Evolutionary conservation across 495 filamentous ascomycete genomes (phyloP).

Genomic region (Extremus antarcticus): DNA sequence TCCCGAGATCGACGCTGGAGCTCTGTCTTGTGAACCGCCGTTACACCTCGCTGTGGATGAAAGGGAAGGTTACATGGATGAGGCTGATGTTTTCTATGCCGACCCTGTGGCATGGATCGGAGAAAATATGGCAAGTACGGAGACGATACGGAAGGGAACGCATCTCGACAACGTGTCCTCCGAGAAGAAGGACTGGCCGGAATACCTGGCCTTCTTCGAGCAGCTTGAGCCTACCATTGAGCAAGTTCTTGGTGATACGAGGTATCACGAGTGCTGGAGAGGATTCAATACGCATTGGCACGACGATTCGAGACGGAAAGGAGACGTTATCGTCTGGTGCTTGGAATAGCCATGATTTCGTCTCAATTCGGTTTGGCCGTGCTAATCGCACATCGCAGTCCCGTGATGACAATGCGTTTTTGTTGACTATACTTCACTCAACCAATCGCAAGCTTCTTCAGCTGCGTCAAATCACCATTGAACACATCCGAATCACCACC

Average conservation of each 20-base stretch:
- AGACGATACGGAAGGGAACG: slow-evolving; percentile 10
- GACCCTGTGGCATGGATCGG: slow-evolving; percentile 51
- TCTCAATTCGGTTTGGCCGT: too few species aligned
- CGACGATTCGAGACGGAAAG: slow-evolving; percentile 74
- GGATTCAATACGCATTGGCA: slow-evolving; percentile 74
- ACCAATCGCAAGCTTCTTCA: slow-evolving; percentile 22
- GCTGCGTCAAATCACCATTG: slow-evolving; percentile 14
- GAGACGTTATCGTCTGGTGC: slow-evolving; percentile 82
- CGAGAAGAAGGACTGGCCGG: slow-evolving; percentile 39
- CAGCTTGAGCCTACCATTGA: slow-evolving; percentile 45
- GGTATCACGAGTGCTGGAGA: slow-evolving; percentile 59
- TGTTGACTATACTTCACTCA: too few species aligned
- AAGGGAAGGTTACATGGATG: slow-evolving; percentile 61
- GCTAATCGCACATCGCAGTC: too few species aligned
- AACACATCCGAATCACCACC: slow-evolving; percentile 24
- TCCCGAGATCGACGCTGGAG: slow-evolving; percentile 66
- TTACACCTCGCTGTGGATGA: slow-evolving; percentile 48
- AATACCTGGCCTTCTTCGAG: slow-evolving; percentile 55
- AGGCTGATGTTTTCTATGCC: slow-evolving; percentile 82
- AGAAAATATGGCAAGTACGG: slow-evolving; percentile 34
- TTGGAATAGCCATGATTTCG: neutral
- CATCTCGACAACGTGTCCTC: neutral
- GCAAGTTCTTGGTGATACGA: slow-evolving; percentile 40
- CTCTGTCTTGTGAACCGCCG: slow-evolving; percentile 84
- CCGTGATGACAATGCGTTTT: too few species aligned